Base-by-base conservation (phyloP, 2,329 filamentous ascomycete species). In the Neoarthrinium moseri region DNA sequence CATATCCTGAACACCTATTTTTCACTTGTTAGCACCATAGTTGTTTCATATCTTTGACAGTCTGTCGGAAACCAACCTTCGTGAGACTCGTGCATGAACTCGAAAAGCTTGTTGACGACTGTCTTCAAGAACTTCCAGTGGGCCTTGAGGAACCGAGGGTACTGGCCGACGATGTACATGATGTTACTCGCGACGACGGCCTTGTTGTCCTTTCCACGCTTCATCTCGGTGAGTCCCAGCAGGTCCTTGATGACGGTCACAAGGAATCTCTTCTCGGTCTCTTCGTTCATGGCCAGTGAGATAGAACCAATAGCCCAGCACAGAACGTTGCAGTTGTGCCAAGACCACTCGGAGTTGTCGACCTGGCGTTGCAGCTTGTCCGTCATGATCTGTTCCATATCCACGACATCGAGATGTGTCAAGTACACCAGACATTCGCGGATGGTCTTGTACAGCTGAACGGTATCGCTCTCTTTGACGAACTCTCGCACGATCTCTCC, bases 101-200 rank as follows among this genome's bases (percentile, higher is more conserved):
- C 94, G 61, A 99, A 99, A 5, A 99, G 80, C 75, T 99, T 99
- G 73, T 99, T 99, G 62, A 99, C 94, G 15, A 99, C 94, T 3
- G 94, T 99, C 83, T 99, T 99, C 46, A 99, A 76, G 72, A 99
- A 99, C 68, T 99, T 99, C 94, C 94, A 99, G 68, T 99, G 94
- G 2, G 94, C 94, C 74, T 99, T 99, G 59, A 99, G 74, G 73
- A 99, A 99, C 17, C 94, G 89, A 29, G 94, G 94, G 64, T 99
- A 99, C 65, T 99, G 94, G 48, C 94, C 94, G 51, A 99, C 94
- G 71, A 99, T 99, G 67, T 99, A 99, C 94, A 99, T 99, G 62
- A 99, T 99, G 72, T 99, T 99, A 72, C 90, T 96, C 52, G 94
- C 94, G 32, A 99, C 94, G 8, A 99, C 94, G 11, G 94, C 94